Evolutionary conservation across 1,284 basidiomycete species (phyloP).

Genomic region (Tremellales sp.): DNA sequence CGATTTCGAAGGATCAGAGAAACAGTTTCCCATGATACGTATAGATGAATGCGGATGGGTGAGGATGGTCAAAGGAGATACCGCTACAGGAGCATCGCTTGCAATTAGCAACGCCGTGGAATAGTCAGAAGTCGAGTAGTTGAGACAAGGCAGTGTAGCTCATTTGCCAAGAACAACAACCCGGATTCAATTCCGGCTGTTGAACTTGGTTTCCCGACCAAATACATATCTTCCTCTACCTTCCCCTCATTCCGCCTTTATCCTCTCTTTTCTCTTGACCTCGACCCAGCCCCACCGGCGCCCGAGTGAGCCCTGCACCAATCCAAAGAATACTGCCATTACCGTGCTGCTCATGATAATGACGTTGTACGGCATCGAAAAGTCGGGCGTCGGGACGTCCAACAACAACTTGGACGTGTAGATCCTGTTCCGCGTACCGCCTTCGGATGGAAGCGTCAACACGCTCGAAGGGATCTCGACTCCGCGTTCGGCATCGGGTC

Average conservation of each 20-base stretch:
- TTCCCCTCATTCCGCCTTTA: background rate
- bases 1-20: slow-evolving; percentile 43
- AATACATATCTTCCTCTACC: background rate
- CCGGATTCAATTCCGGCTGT: too few species aligned
- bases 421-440: slow-evolving; percentile 50
- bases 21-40: slow-evolving; percentile 51
- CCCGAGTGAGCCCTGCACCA: slow-evolving; percentile 80
- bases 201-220: too few species aligned
- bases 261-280: slow-evolving; percentile 8
- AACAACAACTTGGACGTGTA: slow-evolving; percentile 80
- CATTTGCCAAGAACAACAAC: too few species aligned
- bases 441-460: slow-evolving; percentile 48
- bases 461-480: slow-evolving; percentile 87
- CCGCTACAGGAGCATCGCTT: too few species aligned
- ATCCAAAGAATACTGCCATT: slow-evolving; percentile 89
- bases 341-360: slow-evolving; percentile 92
- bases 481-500: slow-evolving; percentile 89
- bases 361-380: slow-evolving; percentile 99
- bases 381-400: slow-evolving; percentile 92
- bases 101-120: too few species aligned
- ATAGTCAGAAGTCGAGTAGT: too few species aligned
- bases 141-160: too few species aligned
- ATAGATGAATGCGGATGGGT: too few species aligned
- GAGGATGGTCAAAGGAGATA: too few species aligned
- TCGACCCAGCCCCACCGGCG: slow-evolving; percentile 63